These are phyloP conservation scores for Hydrangea macrophylla DNA, from an alignment of 148 eudicot species.

Conservation along the genomic window DNA sequence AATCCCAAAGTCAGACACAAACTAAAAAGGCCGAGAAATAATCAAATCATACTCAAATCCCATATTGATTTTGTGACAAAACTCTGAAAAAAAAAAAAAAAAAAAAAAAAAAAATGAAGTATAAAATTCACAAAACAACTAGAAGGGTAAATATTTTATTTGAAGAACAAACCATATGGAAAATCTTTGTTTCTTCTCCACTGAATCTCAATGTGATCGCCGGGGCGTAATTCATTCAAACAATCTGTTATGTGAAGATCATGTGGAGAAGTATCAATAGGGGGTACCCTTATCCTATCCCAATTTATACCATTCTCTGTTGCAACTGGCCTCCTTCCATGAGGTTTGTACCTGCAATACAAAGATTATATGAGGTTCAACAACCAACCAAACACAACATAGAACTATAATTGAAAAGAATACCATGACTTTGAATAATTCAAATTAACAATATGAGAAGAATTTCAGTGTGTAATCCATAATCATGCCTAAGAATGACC, in stretches of 20 bases:
- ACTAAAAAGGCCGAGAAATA: background rate
- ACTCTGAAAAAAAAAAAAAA: background rate
- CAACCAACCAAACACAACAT: background rate
- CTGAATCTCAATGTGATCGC: constrained; percentile 94
- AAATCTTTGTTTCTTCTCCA: constrained; percentile 96
- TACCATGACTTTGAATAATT: no score
- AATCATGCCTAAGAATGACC: background rate
- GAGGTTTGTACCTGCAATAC: constrained; percentile 76
- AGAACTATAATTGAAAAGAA: no score
- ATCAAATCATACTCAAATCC: background rate
- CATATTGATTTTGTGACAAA: background rate
- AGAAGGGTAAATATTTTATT: background rate
- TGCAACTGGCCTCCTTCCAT: constrained; percentile 76
- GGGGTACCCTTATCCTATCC: constrained; percentile 85
- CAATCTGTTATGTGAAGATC: constrained; percentile 78
- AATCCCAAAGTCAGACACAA: background rate
- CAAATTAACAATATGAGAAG: no score
- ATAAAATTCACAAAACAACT: background rate
- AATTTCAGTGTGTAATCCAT: no score
- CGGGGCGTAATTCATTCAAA: constrained; percentile 68
- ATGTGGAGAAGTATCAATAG: constrained; percentile 66
- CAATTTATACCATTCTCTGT: constrained; percentile 67
- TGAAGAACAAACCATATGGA: constrained; percentile 72
- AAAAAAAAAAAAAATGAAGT: background rate
- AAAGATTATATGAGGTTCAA: constrained; percentile 8